Percentiles rank a stretch among this genome's conserved stretches.
These are phyloP conservation scores for Lyophyllum semitale DNA, from an alignment of 768 basidiomycete genomes.

Conservation along the genomic window DNA sequence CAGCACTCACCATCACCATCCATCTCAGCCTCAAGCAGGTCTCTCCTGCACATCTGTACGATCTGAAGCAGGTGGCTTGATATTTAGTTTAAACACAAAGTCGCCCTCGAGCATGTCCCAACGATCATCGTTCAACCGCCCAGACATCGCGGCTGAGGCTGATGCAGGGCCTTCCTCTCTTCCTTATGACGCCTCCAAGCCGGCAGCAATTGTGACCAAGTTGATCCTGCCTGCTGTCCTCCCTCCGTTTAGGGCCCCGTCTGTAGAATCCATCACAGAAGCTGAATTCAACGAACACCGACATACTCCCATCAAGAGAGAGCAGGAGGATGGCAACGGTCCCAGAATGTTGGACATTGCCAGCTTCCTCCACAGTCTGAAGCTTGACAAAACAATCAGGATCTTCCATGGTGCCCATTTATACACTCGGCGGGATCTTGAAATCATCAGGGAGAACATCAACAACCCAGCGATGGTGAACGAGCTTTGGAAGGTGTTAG, in stretches of 20 bases:
- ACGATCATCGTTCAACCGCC: too few relatives aligned
- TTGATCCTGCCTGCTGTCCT: neutral
- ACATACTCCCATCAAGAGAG: neutral
- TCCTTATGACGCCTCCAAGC: neutral
- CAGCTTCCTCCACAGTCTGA: neutral
- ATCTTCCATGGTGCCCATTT: neutral
- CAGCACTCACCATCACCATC: neutral
- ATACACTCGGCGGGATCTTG: neutral
- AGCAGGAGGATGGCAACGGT: neutral
- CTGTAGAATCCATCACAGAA: neutral
- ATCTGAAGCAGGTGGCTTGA: neutral
- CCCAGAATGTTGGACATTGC: neutral
- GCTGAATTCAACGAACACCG: neutral
- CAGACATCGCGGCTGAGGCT: neutral
- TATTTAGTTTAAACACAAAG: neutral
- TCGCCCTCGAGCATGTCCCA: too few relatives aligned
- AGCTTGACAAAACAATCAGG: neutral
- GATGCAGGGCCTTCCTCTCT: neutral
- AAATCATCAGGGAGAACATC: neutral
- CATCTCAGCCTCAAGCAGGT: neutral
- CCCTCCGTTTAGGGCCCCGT: neutral
- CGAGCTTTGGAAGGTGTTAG: slow-evolving; percentile 6
- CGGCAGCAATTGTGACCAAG: neutral
- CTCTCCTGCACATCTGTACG: neutral
- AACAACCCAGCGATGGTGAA: slow-evolving; percentile 3